These are phyloP conservation scores for Peronospora destructor DNA, from an alignment of 352 stramenopile species.

Conservation along the genomic window DNA sequence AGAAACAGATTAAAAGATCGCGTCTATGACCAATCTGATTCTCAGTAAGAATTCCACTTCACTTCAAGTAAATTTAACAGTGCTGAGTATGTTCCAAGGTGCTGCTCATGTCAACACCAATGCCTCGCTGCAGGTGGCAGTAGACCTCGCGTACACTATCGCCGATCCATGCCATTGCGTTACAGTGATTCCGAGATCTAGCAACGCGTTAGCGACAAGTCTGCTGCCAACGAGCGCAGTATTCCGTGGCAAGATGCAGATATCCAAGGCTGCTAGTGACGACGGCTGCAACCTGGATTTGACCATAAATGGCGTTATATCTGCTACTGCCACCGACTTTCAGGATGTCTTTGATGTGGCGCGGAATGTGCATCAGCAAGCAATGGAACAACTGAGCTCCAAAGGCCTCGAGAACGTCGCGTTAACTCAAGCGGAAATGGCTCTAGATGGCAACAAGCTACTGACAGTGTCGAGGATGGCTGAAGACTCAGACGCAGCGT, in stretches of 20 bases:
- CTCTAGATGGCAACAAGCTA: slow-evolving; percentile 24
- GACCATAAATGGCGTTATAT: slow-evolving; percentile 23
- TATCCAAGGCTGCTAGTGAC: slow-evolving; percentile 29
- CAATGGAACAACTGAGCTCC: slow-evolving; percentile 17
- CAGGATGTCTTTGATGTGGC: slow-evolving; percentile 22
- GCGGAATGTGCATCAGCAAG: slow-evolving; percentile 18
- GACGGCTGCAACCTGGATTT: slow-evolving; percentile 35
- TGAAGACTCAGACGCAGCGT: not conserved
- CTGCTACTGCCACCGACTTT: slow-evolving; percentile 3
- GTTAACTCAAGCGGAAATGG: slow-evolving; percentile 13
- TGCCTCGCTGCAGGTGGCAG: slow-evolving; percentile 14
- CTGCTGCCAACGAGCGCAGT: slow-evolving; percentile 17
- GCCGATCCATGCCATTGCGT: slow-evolving; percentile 17
- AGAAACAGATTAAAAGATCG: slow-evolving; percentile 10
- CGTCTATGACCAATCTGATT: slow-evolving; percentile 15
- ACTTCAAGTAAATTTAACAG: slow-evolving; percentile 4
- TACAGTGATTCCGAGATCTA: slow-evolving; percentile 19
- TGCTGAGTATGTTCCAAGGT: slow-evolving; percentile 15
- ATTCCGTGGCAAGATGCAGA: slow-evolving; percentile 35
- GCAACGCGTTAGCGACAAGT: slow-evolving; percentile 15
- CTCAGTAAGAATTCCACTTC: slow-evolving; percentile 24
- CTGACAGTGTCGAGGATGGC: slow-evolving; percentile 20
- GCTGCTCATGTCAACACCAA: not conserved
- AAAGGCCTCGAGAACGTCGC: slow-evolving; percentile 22
- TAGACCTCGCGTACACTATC: slow-evolving; percentile 34